Evolutionary conservation across 1,284 basidiomycete genomes (phyloP).

Genomic region (Pholiota adiposa): DNA sequence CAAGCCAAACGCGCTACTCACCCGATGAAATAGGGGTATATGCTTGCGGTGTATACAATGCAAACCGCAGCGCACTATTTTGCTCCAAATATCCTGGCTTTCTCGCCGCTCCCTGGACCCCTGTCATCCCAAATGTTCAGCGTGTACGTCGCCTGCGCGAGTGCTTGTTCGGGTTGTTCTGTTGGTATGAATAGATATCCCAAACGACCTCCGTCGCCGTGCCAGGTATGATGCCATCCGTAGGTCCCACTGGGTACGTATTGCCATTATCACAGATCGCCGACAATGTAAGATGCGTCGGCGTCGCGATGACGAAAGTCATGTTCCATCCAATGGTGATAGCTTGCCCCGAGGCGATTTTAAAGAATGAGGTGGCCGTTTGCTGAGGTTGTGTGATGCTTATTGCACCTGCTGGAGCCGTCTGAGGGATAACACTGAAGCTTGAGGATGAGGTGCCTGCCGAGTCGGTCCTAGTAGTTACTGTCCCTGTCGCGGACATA

Average conservation of each 20-base stretch:
- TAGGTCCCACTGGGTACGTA: constrained; percentile 87
- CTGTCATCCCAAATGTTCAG: constrained; percentile 81
- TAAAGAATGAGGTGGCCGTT: constrained; percentile 85
- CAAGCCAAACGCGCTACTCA: constrained; percentile 9
- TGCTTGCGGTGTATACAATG: constrained; percentile 79
- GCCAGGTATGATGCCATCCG: constrained; percentile 73
- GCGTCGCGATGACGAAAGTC: constrained; percentile 70
- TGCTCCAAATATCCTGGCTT: constrained; percentile 71
- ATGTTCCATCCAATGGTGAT: constrained; percentile 96
- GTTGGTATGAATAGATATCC: constrained; percentile 82
- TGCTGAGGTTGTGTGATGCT: constrained; percentile 81
- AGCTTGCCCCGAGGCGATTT: constrained; percentile 75
- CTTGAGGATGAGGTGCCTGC: constrained; percentile 23
- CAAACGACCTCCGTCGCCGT: constrained; percentile 76
- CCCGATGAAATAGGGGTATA: constrained; percentile 2
- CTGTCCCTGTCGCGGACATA: not conserved
- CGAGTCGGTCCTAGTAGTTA: not conserved
- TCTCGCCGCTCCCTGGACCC: constrained; percentile 63
- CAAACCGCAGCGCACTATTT: constrained; percentile 78
- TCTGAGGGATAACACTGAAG: constrained; percentile 46
- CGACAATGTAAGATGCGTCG: constrained; percentile 77
- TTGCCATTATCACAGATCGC: constrained; percentile 86
- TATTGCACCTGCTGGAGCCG: constrained; percentile 67
- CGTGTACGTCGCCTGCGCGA: constrained; percentile 78
- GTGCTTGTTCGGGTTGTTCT: constrained; percentile 62